phyloP scores from a whole-genome alignment of 805 yeast genomes.

The Helenozyma rhizophorensis region DNA sequence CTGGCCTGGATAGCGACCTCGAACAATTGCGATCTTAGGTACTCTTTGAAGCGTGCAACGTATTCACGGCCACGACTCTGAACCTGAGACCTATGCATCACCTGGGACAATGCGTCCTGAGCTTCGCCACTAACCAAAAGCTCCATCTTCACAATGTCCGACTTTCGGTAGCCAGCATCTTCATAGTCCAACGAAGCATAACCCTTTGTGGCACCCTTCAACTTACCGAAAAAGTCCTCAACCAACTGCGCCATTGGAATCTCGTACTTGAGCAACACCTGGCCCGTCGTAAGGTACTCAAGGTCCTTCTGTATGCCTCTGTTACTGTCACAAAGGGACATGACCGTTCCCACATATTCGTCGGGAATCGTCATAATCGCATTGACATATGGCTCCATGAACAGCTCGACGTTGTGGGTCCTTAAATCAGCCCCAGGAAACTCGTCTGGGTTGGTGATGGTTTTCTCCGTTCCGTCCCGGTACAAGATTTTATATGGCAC shows the following conservation, averaged over 20 bases:
- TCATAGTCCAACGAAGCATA: conserved; percentile 94
- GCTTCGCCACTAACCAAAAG: conserved; percentile 83
- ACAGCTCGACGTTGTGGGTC: conserved; percentile 44
- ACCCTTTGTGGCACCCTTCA: conserved; percentile 86
- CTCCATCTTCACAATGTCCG: conserved; percentile 84
- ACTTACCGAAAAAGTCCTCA: conserved; percentile 91
- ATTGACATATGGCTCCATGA: conserved; percentile 84
- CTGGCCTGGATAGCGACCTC: conserved; percentile 92
- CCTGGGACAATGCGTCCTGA: conserved; percentile 89
- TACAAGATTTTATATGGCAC: conserved; percentile 84
- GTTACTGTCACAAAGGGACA: conserved; percentile 77
- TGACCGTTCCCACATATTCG: conserved; percentile 83
- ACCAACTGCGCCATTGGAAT: conserved; percentile 87
- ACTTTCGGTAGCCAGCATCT: conserved; percentile 78
- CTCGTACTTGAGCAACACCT: conserved; percentile 73
- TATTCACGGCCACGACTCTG: conserved; percentile 72
- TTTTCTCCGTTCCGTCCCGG: conserved; percentile 56
- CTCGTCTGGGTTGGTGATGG: conserved; percentile 87
- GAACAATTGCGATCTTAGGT: conserved; percentile 74
- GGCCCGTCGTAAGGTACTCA: conserved; percentile 73
- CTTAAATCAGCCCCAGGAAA: conserved; percentile 64
- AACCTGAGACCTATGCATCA: conserved; percentile 78
- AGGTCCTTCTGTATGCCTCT: conserved; percentile 81
- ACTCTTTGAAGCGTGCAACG: conserved; percentile 79
- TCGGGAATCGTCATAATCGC: conserved; percentile 88